Percentiles rank a stretch among this genome's conserved stretches.
These are phyloP conservation scores for Aspergillus sp. DNA, from an alignment of 2,329 filamentous ascomycete species.

Conservation along the genomic window DNA sequence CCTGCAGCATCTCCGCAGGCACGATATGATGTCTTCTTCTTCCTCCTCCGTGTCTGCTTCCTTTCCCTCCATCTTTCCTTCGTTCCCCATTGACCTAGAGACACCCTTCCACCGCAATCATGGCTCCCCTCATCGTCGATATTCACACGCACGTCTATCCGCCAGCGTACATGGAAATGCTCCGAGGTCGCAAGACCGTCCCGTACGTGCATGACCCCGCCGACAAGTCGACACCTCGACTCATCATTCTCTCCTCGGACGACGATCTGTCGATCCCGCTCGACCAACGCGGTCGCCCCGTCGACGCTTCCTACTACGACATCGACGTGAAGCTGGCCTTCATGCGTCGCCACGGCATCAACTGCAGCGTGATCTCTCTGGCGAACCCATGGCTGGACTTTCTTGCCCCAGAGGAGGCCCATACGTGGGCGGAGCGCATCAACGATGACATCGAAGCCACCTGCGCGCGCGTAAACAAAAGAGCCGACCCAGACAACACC, in stretches of 20 bases:
- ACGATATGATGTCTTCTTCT: background rate
- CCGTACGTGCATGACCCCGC: constrained; percentile 45
- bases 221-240: constrained; percentile 33
- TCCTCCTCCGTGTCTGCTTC: background rate
- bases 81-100: background rate
- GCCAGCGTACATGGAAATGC: constrained; percentile 56
- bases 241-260: constrained; percentile 48
- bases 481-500: constrained; percentile 16
- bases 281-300: constrained; percentile 66
- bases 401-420: constrained; percentile 60
- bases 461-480: constrained; percentile 53
- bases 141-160: constrained; percentile 65
- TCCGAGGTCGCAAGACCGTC: constrained; percentile 50
- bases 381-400: constrained; percentile 97
- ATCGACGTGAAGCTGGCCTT: constrained; percentile 77
- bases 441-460: constrained; percentile 75
- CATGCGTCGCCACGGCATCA: constrained; percentile 81
- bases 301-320: constrained; percentile 80
- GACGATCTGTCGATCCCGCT: constrained; percentile 39
- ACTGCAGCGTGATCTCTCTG: constrained; percentile 79
- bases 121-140: constrained; percentile 51
- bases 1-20: background rate
- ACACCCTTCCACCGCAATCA: constrained; percentile 9
- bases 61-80: background rate
- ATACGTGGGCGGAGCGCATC: constrained; percentile 61